Base-by-base conservation (phyloP, 306 rosid species). In the Sesbania bispinosa region DNA sequence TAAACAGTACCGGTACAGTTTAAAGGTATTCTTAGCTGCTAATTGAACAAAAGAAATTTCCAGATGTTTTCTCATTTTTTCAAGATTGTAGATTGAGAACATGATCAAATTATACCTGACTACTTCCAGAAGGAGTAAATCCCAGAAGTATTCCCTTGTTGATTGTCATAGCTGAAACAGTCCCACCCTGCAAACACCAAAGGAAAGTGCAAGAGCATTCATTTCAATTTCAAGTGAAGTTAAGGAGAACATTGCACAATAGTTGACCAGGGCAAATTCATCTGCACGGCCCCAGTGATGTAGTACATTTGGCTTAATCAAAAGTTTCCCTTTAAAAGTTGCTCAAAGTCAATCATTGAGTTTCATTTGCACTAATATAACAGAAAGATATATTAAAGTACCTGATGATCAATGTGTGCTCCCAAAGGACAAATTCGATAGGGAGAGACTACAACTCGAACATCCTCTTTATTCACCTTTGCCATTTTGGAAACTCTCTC, bases 331-430 rank as follows among this genome's bases (percentile, higher is more conserved):
- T 24, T 41, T 36, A 24, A 9, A 58, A 32, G 63, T 27, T 42
- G 7, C 52, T 46, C n/a, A 47, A 53, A 10, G 53, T 42, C 67
- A 71, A 46, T 13, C 71, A 61, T 35, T 9, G 7, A 54, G 58
- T 57, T 43, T 68, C 45, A 13, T 64, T 42, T 30, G 70, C 57
- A 79, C 14, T 21, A 46, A 35, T 41, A 18, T 13, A 48, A 74
- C n/a, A 69, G 60, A 70, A 53, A 58, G 39, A 36, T 30, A 21
- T 39, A 76, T 18, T 72, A 45, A 60, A 55, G 78, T 57, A 90
- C 98, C 96, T 94, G 98, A 80, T 94, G 98, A 82, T 94, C 98
- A 68, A 90, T 89, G 59, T 94, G 98, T 79, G 97, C 98, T 71
- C 98, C 98, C 73, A 94, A 52, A 43, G 98, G 98, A 73, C 98